These are phyloP conservation scores for Knoxia roxburghii DNA, from an alignment of 257 asterid species.

Conservation along the genomic window DNA sequence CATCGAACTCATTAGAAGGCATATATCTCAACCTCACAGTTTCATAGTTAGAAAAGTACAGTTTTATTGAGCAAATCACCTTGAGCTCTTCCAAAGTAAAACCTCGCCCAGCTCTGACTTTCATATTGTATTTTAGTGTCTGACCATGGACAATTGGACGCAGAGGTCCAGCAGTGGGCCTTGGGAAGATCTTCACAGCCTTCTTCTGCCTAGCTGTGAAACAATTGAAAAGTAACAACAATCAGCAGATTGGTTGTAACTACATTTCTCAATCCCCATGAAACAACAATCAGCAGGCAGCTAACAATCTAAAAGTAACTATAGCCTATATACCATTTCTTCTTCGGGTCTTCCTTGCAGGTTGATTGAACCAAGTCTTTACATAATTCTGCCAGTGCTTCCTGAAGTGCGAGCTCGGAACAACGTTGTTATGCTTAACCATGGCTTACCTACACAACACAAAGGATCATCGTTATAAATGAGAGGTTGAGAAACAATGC, in stretches of 20 bases:
- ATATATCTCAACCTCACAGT: no score
- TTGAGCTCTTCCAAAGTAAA: constrained; percentile 69
- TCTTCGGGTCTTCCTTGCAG: constrained; percentile 77
- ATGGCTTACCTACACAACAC: constrained; percentile 49
- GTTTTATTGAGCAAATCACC: constrained; percentile 25
- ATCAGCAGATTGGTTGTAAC: no score
- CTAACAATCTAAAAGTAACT: neutral
- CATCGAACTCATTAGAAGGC: no score
- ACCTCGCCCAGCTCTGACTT: constrained; percentile 63
- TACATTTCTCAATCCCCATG: neutral
- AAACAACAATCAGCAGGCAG: neutral
- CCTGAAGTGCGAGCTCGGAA: constrained; percentile 69
- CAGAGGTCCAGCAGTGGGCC: constrained; percentile 68
- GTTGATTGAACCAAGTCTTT: constrained; percentile 78
- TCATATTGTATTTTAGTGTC: constrained; percentile 65
- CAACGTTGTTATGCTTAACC: constrained; percentile 75
- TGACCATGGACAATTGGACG: constrained; percentile 71
- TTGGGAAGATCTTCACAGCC: constrained; percentile 67
- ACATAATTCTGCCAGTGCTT: constrained; percentile 84
- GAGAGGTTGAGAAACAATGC: no score
- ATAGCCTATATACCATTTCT: constrained; percentile 39
- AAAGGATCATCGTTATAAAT: no score
- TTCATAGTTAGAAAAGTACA: neutral
- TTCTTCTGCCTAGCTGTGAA: constrained; percentile 61
- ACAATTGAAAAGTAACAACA: neutral